A percentile compares a stretch with the other conserved stretches of the same genome.
Evolutionary conservation across 1,139 yeast genomes (phyloP).

Genomic region (Groenewaldozyma sp.): DNA sequence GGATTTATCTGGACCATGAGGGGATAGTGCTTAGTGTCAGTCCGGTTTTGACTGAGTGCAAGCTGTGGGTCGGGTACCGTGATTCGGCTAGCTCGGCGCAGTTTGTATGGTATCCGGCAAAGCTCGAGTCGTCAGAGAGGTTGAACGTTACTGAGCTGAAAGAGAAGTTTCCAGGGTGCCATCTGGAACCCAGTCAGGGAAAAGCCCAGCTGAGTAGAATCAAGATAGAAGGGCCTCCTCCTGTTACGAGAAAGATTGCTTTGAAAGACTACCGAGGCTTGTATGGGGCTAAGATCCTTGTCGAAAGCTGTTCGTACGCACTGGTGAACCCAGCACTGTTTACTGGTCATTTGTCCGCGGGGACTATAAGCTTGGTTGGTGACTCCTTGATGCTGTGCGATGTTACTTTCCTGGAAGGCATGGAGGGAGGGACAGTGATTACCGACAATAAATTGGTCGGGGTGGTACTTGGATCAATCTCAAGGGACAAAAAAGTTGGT

Average conservation of each 20-base stretch:
- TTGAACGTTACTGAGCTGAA: background rate
- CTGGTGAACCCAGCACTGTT: slow-evolving; percentile 51
- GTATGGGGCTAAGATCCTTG: slow-evolving; percentile 8
- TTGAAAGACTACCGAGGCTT: background rate
- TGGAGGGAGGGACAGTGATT: slow-evolving; percentile 49
- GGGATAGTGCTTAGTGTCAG: background rate
- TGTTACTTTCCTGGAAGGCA: slow-evolving; percentile 50
- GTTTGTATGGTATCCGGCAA: background rate
- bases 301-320: slow-evolving; percentile 42
- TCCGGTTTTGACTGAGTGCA: background rate
- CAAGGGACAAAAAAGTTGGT: slow-evolving; percentile 52
- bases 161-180: background rate
- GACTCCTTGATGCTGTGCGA: slow-evolving; percentile 40
- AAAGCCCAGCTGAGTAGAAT: background rate
- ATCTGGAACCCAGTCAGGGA: background rate
- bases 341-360: slow-evolving; percentile 39
- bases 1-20: background rate
- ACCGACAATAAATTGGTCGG: slow-evolving; percentile 33
- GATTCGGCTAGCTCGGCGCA: background rate
- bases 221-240: background rate
- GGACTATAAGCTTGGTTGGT: slow-evolving; percentile 35
- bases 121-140: background rate
- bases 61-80: background rate
- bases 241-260: background rate
- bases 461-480: slow-evolving; percentile 42